These are phyloP conservation scores for Epicoccum nigrum DNA, from an alignment of 2,329 filamentous ascomycete genomes.

Conservation along the genomic window DNA sequence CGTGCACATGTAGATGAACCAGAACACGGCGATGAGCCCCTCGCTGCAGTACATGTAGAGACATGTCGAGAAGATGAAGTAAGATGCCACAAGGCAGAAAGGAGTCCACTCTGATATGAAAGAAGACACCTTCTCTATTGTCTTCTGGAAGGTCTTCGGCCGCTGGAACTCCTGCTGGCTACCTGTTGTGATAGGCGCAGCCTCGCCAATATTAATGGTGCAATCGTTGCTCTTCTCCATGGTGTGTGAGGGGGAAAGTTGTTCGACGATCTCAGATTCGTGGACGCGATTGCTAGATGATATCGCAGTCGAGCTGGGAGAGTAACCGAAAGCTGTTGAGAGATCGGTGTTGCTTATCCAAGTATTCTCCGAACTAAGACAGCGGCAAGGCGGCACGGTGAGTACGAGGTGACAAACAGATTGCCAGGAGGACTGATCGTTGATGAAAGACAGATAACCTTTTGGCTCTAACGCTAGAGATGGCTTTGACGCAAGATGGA, in stretches of 20 bases:
- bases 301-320: conserved; percentile 31
- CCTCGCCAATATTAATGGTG: conserved; percentile 36
- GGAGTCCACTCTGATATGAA: conserved; percentile 52
- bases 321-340: conserved; percentile 15
- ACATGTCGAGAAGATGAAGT: conserved; percentile 51
- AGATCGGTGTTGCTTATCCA: too few relatives aligned
- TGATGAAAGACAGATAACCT: too few relatives aligned
- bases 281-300: not conserved
- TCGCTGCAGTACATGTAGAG: conserved; percentile 51
- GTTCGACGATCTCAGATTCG: not conserved
- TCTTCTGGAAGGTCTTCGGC: conserved; percentile 5
- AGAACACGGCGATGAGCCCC: conserved; percentile 49
- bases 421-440: too few relatives aligned
- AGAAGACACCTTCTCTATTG: conserved; percentile 25
- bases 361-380: too few relatives aligned
- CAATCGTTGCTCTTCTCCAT: conserved; percentile 38
- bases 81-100: conserved; percentile 50
- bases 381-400: too few relatives aligned
- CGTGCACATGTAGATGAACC: conserved; percentile 53
- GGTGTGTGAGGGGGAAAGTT: conserved; percentile 5
- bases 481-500: not conserved
- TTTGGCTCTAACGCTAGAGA: too few relatives aligned
- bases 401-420: too few relatives aligned
- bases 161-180: conserved; percentile 14
- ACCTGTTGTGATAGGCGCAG: conserved; percentile 12